Base-by-base conservation (phyloP, 129 eudicot species). In the Helichrysum umbraculigerum region DNA sequence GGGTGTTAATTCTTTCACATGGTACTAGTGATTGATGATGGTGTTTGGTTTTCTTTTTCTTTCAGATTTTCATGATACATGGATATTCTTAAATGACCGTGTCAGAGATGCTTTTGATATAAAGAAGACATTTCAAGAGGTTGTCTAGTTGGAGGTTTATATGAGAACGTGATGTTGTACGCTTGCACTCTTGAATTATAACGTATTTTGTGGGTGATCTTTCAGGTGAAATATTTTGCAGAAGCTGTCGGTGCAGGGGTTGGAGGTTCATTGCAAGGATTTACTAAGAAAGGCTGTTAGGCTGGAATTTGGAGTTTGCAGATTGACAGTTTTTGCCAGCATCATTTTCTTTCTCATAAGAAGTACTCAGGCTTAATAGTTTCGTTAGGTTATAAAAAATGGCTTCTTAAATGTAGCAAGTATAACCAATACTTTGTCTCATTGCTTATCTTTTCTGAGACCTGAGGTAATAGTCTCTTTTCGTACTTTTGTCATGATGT, bases 71-170 rank as follows among this genome's bases (percentile, higher is more conserved):
- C 79, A 85, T 19, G 98, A 94, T 71, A 87, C 98, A 51, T 94
- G 98, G 98, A 74, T 81, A 20, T 94, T 90, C 85, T 79, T 94
- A 87, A 82, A 90, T 67, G 88, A 79, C 37, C 79, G 98, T 76
- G 89, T 91, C 39, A 87, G 89, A 79, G 98, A 94, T 79, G 96
- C 96, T 30, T 90, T 94, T 82, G 98, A 94, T 86, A 73, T 94
- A 11, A 89, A 84, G 79, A 94, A 94, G 90, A 75, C 91, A 30
- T 76, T 84, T 78, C 96, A 88, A 81, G 98, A 94, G 98, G 98
- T 94, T 76, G 47, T 47, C 14, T 73, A 66, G 54, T 70, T 66
- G 16, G 35, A 68, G 42, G 68, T 10, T 39, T 56, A 68, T 56
- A 3, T 12, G 30, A 51, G 8, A 11, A 37, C 66, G 0, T 76